Percentiles rank a stretch among this genome's conserved stretches.
These are phyloP conservation scores for Blastobotrys parvus DNA, from an alignment of 805 yeast genomes.

Conservation along the genomic window DNA sequence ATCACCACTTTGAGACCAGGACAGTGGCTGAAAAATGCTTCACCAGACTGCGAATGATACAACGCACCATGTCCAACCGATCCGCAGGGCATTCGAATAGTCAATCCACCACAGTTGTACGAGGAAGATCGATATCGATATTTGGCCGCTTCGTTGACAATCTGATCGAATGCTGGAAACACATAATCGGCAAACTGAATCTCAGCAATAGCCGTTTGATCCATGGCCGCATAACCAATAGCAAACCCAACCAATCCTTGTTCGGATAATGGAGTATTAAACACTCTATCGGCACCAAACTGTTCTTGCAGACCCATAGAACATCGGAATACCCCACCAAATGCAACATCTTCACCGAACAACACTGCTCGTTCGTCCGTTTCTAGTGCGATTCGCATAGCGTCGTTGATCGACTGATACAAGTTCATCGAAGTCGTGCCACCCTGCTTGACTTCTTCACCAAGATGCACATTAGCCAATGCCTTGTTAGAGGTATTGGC, in stretches of 20 bases:
- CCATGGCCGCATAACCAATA: slow-evolving; percentile 82
- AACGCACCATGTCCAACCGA: slow-evolving; percentile 97
- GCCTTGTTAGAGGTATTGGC: slow-evolving; percentile 16
- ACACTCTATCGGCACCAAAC: slow-evolving; percentile 78
- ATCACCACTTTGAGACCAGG: slow-evolving; percentile 90
- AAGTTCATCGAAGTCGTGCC: slow-evolving; percentile 25
- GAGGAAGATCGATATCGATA: slow-evolving; percentile 93
- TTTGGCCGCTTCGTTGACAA: slow-evolving; percentile 92
- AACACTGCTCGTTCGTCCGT: slow-evolving; percentile 82
- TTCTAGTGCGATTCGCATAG: slow-evolving; percentile 79
- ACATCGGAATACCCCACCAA: slow-evolving; percentile 92
- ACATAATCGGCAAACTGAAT: slow-evolving; percentile 96
- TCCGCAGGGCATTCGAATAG: slow-evolving; percentile 95
- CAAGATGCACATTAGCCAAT: slow-evolving; percentile 17
- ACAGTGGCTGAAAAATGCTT: slow-evolving; percentile 90
- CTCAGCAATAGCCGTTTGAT: slow-evolving; percentile 86
- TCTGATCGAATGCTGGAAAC: slow-evolving; percentile 94
- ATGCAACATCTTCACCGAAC: slow-evolving; percentile 94
- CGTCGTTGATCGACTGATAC: slow-evolving; percentile 74
- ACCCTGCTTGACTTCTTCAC: slow-evolving; percentile 11
- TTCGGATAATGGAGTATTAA: slow-evolving; percentile 90
- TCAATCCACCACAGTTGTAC: slow-evolving; percentile 79
- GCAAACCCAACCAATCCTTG: slow-evolving; percentile 89
- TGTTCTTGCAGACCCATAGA: slow-evolving; percentile 84
- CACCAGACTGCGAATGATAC: slow-evolving; percentile 89